phyloP scores from a whole-genome alignment of 2,329 filamentous ascomycete species.

The Ophiostoma fasciatum region DNA sequence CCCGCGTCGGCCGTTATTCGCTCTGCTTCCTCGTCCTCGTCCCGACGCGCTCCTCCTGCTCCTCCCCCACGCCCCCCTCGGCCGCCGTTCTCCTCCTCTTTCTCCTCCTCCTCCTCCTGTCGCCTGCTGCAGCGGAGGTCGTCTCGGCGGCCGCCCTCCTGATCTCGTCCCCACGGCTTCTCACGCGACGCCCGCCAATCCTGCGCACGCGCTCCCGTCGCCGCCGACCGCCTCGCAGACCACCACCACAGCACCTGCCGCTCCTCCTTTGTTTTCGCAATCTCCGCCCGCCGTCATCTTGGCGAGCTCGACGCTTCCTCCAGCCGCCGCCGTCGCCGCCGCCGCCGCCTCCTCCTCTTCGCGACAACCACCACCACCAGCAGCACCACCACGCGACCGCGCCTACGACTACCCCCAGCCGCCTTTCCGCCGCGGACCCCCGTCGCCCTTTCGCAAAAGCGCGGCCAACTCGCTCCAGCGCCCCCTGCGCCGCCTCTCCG shows the following conservation, averaged over 20 bases:
- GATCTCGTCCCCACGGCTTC: slow-evolving; percentile 33
- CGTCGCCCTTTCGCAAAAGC: slow-evolving; percentile 30
- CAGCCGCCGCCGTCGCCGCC: slow-evolving; percentile 4
- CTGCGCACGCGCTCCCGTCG: slow-evolving; percentile 6
- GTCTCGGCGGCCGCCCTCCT: slow-evolving; percentile 29
- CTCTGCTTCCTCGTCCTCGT: background rate
- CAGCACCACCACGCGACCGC: background rate
- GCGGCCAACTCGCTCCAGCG: slow-evolving; percentile 16
- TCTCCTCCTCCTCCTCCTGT: background rate
- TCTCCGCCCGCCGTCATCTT: no score
- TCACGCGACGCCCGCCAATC: slow-evolving; percentile 19
- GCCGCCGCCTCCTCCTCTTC: background rate
- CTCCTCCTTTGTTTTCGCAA: no score
- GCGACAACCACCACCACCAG: background rate
- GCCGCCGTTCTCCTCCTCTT: background rate
- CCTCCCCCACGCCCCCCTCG: background rate
- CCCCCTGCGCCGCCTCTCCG: slow-evolving; percentile 24
- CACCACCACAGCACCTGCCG: background rate
- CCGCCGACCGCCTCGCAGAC: background rate
- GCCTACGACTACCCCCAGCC: slow-evolving; percentile 10
- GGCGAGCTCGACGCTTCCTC: slow-evolving; percentile 6
- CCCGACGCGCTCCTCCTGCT: background rate
- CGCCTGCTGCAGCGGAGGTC: slow-evolving; percentile 21
- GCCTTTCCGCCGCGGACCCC: slow-evolving; percentile 11
- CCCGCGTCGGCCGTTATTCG: background rate